A percentile compares a stretch with the other conserved stretches of the same genome.
phyloP scores from a whole-genome alignment of 2,329 filamentous ascomycete species.

The Coniochaeta hoffmannii region DNA sequence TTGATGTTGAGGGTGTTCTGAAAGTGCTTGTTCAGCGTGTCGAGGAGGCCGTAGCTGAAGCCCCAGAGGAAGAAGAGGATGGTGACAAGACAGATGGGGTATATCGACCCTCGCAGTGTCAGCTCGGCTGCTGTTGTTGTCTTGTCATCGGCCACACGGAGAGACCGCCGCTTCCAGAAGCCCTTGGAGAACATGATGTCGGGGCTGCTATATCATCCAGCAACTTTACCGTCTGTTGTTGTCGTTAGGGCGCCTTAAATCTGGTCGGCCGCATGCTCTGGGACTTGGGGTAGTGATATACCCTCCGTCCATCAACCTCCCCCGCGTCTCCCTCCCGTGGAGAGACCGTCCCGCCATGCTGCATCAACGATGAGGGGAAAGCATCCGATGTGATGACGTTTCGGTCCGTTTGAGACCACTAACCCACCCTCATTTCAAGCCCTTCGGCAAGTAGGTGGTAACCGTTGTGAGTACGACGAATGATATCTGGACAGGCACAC shows the following conservation, averaged over 20 bases:
- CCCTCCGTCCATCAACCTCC: too few species aligned
- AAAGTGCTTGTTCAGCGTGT: conserved; percentile 48
- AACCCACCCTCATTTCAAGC: too few species aligned
- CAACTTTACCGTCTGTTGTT: too few species aligned
- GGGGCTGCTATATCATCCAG: neutral
- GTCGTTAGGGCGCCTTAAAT: too few species aligned
- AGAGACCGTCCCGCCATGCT: neutral
- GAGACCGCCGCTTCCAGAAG: conserved; percentile 36
- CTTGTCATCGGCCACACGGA: conserved; percentile 33
- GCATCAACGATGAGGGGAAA: neutral
- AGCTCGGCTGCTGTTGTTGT: conserved; percentile 43
- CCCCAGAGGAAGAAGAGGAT: conserved; percentile 60
- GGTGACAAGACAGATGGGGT: conserved; percentile 59
- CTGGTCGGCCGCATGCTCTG: too few species aligned
- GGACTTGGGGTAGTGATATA: neutral
- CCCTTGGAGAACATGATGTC: conserved; percentile 33
- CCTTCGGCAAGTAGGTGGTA: too few species aligned
- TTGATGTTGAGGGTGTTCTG: conserved; percentile 47
- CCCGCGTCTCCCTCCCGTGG: too few species aligned
- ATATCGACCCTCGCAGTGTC: conserved; percentile 58
- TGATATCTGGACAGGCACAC: too few species aligned
- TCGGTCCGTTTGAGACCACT: neutral
- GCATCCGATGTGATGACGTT: neutral
- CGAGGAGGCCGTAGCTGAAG: conserved; percentile 49
- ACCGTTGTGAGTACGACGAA: too few species aligned